A percentile compares a stretch with the other conserved stretches of the same genome.
Conservation (phyloP, 768 basidiomycete genomes). For the Grammothele lineata region DNA sequence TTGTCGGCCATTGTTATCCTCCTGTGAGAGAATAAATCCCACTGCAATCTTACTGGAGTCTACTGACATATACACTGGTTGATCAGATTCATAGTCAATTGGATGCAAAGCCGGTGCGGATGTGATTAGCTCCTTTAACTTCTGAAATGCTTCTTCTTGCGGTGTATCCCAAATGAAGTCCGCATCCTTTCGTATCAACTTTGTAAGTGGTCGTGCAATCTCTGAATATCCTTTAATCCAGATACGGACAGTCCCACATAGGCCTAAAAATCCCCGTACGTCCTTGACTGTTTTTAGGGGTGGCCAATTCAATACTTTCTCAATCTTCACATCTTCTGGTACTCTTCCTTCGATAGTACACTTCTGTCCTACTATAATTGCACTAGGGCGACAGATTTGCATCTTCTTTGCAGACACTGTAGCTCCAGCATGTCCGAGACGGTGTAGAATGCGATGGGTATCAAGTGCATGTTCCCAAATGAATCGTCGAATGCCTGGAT, state of each 20-base stretch:
- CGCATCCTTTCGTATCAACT: constrained; percentile 19
- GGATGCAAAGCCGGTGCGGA: constrained; percentile 14
- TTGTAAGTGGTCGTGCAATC: constrained; percentile 11
- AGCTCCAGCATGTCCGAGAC: constrained; percentile 24
- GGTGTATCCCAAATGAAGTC: constrained; percentile 16
- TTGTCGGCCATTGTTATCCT: constrained; percentile 7
- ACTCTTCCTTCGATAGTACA: constrained; percentile 32
- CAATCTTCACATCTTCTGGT: constrained; percentile 23
- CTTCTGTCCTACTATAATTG: constrained; percentile 28
- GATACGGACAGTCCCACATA: constrained; percentile 12
- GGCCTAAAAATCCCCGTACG: constrained; percentile 23
- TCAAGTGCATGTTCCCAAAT: constrained; percentile 35
- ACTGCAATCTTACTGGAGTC: constrained; percentile 24
- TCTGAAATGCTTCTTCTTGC: constrained; percentile 20
- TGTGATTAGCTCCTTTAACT: constrained; percentile 22
- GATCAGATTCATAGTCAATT: constrained; percentile 16
- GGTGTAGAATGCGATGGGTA: constrained; percentile 32
- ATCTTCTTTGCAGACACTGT: constrained; percentile 21
- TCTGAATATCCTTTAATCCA: constrained; percentile 21
- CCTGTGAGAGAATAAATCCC: constrained; percentile 26
- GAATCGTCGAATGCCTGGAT: constrained; percentile 27
- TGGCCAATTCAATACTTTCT: constrained; percentile 25
- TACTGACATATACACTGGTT: constrained; percentile 17
- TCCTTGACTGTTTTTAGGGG: constrained; percentile 14
- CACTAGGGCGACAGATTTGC: too few species aligned